Base-by-base conservation (phyloP, 148 eudicot species). In the Camellia sinensis region DNA sequence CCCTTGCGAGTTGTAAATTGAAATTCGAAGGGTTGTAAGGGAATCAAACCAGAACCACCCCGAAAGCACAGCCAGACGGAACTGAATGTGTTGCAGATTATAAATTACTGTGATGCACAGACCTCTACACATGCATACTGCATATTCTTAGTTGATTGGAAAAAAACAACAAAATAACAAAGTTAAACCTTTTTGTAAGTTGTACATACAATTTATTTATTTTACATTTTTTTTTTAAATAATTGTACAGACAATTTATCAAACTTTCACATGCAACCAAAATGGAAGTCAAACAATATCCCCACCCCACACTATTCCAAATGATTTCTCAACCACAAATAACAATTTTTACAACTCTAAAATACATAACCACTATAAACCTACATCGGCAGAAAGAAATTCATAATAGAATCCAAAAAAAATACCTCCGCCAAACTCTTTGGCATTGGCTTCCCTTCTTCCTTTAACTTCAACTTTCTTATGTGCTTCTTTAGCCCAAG, bases 361-460 rank as follows among this genome's bases (percentile, higher is more conserved):
- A n/a, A 17, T 52, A 75, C 3, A 46, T 0, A 2, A 76, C 48
- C 43, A 59, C 5, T 43, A 11, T 4, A 66, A 76, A 44, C 57
- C 46, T 13, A 22, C 22, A 60, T 44, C 37, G 40, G 5, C 65
- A 29, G 41, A 50, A 7, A 29, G 9, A 77, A 77, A 40, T 15
- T 7, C 65, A 62, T 44, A 56, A 80, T 9, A 45, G 21, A 65
- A 45, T 66, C 52, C 37, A 2, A 60, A 41, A 79, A 52, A 61
- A 67, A n/a, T 89, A 94, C 98, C 97, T 92, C 98, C 0, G 85
- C 93, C 85, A 91, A 67, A 81, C 74, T 85, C 80, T 74, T 94
- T 45, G 98, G 98, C 86, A 92, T 75, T 40, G 98, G 98, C 79
- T 94, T 94, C 70, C 98, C 98, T 86, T 94, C 97, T 68, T 87